These are phyloP conservation scores for Fusarium sp. DNA, from an alignment of 2,329 filamentous ascomycete genomes.

Conservation along the genomic window DNA sequence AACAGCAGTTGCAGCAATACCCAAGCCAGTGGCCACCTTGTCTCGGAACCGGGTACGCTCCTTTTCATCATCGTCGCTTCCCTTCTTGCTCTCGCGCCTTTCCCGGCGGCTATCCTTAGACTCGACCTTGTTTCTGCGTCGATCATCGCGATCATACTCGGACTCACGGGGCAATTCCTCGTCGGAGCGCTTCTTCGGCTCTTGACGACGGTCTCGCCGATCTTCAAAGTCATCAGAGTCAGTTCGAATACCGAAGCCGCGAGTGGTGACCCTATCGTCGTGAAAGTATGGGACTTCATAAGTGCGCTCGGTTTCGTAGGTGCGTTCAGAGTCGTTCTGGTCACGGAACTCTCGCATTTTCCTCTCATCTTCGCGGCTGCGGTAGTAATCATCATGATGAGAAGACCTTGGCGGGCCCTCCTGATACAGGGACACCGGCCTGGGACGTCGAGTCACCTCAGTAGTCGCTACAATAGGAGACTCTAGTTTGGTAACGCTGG, in stretches of 20 bases:
- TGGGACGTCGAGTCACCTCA: conserved; percentile 46
- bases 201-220: conserved; percentile 50
- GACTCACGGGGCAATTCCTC: conserved; percentile 44
- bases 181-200: conserved; percentile 45
- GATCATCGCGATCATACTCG: conserved; percentile 45
- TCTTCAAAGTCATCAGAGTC: conserved; percentile 54
- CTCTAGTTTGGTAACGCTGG: conserved; percentile 40
- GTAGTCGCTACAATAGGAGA: conserved; percentile 19
- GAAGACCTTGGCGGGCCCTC: conserved; percentile 55
- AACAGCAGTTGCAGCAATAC: conserved; percentile 58
- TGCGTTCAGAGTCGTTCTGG: conserved; percentile 48
- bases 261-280: conserved; percentile 56
- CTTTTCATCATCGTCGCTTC: conserved; percentile 50
- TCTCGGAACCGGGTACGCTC: conserved; percentile 56
- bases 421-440: conserved; percentile 62
- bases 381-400: conserved; percentile 59
- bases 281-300: conserved; percentile 50
- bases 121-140: conserved; percentile 41
- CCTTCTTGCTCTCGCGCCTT: conserved; percentile 44
- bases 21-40: conserved; percentile 57
- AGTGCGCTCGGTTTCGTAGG: conserved; percentile 39
- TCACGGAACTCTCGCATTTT: conserved; percentile 54
- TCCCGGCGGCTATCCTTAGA: conserved; percentile 44
- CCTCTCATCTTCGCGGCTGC: conserved; percentile 58
- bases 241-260: conserved; percentile 63